These are phyloP conservation scores for Lathyrus oleraceus DNA, from an alignment of 306 rosid species.

Conservation along the genomic window DNA sequence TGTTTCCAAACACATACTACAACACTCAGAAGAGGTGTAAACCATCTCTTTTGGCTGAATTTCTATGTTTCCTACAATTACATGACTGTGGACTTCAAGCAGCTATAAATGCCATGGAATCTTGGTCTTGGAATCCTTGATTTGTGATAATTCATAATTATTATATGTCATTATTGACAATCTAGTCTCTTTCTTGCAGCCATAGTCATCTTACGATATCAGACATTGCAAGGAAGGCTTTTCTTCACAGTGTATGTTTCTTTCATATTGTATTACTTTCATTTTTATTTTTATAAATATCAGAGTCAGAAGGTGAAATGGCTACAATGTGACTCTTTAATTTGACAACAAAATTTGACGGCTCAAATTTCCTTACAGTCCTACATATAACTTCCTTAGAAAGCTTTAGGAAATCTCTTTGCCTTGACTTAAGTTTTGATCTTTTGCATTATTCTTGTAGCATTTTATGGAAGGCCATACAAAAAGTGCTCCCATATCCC, in stretches of 20 bases:
- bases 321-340: conserved; percentile 17
- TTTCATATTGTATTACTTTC: conserved; percentile 22
- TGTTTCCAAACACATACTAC: too few relatives aligned
- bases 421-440: conserved; percentile 8
- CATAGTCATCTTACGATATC: conserved; percentile 79
- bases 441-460: conserved; percentile 52
- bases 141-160: conserved; percentile 18
- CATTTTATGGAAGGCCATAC: conserved; percentile 98
- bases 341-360: conserved; percentile 25
- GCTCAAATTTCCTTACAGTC: conserved; percentile 16
- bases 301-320: conserved; percentile 15
- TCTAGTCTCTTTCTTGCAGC: conserved; percentile 50
- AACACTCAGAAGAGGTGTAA: too few relatives aligned
- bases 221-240: conserved; percentile 97
- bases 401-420: conserved; percentile 8
- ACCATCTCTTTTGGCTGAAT: too few relatives aligned
- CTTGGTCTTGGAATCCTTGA: not conserved
- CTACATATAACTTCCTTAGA: conserved; percentile 20
- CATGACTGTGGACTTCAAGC: too few relatives aligned
- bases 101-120: too few relatives aligned
- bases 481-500: conserved; percentile 85
- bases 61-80: too few relatives aligned
- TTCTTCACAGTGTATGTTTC: conserved; percentile 88
- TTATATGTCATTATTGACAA: conserved; percentile 31
- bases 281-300: not conserved